A percentile compares a stretch with the other conserved stretches of the same genome.
phyloP scores from a whole-genome alignment of 768 basidiomycete genomes.

The Amanita pseudoporphyria region DNA sequence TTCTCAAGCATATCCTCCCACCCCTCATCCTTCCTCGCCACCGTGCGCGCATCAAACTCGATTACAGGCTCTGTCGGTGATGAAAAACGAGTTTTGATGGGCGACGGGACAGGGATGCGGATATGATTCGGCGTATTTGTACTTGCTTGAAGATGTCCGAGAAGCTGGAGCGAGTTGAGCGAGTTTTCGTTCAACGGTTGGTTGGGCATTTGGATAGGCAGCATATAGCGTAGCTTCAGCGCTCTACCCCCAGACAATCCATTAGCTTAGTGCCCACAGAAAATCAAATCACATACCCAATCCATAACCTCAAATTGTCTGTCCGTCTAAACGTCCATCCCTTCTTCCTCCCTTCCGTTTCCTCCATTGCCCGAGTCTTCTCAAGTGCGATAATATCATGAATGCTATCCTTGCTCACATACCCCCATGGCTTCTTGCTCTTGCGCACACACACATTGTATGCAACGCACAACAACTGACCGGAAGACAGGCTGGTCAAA shows the following conservation, averaged over 20 bases:
- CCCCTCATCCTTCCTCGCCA: slow-evolving; percentile 65
- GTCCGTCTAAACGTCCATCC: slow-evolving; percentile 82
- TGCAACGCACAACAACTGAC: slow-evolving; percentile 69
- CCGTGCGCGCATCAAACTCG: slow-evolving; percentile 60
- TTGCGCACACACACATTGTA: slow-evolving; percentile 77
- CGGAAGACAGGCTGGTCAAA: slow-evolving; percentile 54
- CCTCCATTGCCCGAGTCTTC: slow-evolving; percentile 26
- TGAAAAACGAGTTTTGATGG: slow-evolving; percentile 26
- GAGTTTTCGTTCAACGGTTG: slow-evolving; percentile 15
- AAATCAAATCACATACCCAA: slow-evolving; percentile 46
- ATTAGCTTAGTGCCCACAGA: background rate
- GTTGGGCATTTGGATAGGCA: slow-evolving; percentile 54
- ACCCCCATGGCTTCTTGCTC: slow-evolving; percentile 84
- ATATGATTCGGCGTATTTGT: background rate
- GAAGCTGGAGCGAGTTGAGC: background rate
- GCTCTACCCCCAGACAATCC: slow-evolving; percentile 54
- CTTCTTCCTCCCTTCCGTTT: slow-evolving; percentile 35
- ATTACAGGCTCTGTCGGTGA: slow-evolving; percentile 39
- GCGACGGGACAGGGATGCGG: slow-evolving; percentile 11
- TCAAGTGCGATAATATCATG: slow-evolving; percentile 74
- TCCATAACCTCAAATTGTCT: slow-evolving; percentile 81
- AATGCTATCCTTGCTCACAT: slow-evolving; percentile 64
- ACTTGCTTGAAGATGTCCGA: slow-evolving; percentile 17
- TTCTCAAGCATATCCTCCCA: slow-evolving; percentile 77
- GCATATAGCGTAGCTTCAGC: slow-evolving; percentile 70